These are phyloP conservation scores for Tritrichomonas musculus DNA, from an alignment of 208 protist genomes.

Conservation along the genomic window DNA sequence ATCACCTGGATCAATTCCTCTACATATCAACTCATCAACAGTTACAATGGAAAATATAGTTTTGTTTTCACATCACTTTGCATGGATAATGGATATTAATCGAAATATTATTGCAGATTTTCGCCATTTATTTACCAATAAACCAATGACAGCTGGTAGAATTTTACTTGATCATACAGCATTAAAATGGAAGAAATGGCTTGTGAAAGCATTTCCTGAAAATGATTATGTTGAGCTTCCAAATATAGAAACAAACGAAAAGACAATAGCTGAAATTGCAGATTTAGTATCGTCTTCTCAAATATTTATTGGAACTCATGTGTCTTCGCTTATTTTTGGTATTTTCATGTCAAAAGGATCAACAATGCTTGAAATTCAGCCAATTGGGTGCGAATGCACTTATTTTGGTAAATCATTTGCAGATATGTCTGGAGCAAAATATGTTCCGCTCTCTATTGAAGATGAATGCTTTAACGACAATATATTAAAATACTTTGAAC, in stretches of 20 bases:
- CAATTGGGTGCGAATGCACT: not conserved
- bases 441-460: not conserved
- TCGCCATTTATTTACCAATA: not conserved
- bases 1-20: not conserved
- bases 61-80: not conserved
- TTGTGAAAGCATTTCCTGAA: not conserved
- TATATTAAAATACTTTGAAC: no score
- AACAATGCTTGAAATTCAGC: not conserved
- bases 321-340: not conserved
- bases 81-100: not conserved
- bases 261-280: not conserved
- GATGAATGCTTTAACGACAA: no score
- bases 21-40: not conserved
- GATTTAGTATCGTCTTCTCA: not conserved
- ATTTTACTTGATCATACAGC: not conserved
- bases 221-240: not conserved
- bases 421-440: not conserved
- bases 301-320: not conserved
- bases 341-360: not conserved
- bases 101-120: not conserved
- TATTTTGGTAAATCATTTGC: not conserved
- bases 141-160: not conserved
- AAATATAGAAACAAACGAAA: no score
- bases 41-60: not conserved
- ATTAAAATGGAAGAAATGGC: not conserved